Base-by-base conservation (phyloP, 2,329 filamentous ascomycete species). In the Fusarium incarnatum region DNA sequence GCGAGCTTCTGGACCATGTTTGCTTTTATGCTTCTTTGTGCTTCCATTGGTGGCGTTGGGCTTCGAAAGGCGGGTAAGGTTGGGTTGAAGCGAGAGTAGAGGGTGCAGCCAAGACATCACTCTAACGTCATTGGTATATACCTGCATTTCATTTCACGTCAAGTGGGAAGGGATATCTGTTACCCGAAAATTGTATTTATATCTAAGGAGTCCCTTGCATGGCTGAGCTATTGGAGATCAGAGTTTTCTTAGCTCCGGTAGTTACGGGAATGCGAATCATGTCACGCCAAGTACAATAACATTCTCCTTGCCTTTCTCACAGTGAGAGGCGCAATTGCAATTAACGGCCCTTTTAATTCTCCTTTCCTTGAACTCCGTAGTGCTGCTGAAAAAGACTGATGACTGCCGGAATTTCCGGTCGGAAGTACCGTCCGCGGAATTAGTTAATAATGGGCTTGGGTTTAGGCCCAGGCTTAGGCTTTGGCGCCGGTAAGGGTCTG, bases 1-100 rank as follows among this genome's bases (percentile, higher is more conserved):
- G 85, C 83, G 0, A 81, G 80, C 3, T 87, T 86, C 69, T 87
- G 85, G 85, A 77, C 81, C 0, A 82, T 82, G 74, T 85, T 86
- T 77, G 84, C 72, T 1, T 78, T 81, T 18, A 85, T 85, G 79
- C 60, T 85, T n/a, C 32, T 80, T 11, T 80, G 80, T 41, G 79
- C 76, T 49, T 65, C 76, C 0, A 70, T 86, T 54, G 80, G 82
- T 7, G 77, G 70, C 0, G 75, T 80, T 27, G 84, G 83, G 0
- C 62, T 86, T 34, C 56, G 62, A 2, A 66, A 32, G 11, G 62
- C 62, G 16, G 63, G 62, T 6, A 67, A 44, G 18, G 77, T 80
- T 30, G 84, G 83, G 1, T 60, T 86, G 44, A 86, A 86, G 72
- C 76, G 73, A n/a, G 80, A 82, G 58, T 82, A 60, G 56, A 34